These are phyloP conservation scores for Paramecium caudatum DNA, from an alignment of 73 alveolate genomes.

Conservation along the genomic window DNA sequence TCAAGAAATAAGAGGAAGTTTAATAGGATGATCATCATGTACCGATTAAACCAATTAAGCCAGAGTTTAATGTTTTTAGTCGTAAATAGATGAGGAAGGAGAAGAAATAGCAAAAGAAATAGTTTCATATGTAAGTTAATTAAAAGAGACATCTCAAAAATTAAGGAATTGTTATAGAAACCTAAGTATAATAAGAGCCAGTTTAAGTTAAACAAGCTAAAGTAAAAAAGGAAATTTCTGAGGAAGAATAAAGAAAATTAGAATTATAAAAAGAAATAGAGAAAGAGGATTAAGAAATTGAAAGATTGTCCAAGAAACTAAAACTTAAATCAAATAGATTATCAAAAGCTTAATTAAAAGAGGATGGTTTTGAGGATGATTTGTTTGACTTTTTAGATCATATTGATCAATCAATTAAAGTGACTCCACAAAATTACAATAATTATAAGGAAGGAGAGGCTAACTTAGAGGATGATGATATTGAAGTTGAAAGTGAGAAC, in stretches of 20 bases:
- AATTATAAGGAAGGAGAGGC: too few species aligned
- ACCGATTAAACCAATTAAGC: neutral
- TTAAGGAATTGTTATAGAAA: neutral
- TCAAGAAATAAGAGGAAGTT: constrained; percentile 20
- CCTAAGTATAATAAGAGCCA: neutral
- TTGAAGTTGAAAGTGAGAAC: neutral
- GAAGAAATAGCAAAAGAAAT: neutral
- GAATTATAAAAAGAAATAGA: neutral
- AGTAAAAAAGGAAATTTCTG: neutral
- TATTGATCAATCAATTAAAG: neutral
- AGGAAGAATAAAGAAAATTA: constrained; percentile 16
- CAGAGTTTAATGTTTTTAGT: neutral
- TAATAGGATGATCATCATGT: constrained; percentile 42
- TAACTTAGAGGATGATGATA: neutral
- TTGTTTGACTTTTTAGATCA: constrained; percentile 62
- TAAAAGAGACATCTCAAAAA: neutral
- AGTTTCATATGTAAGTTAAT: neutral
- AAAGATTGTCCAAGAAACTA: constrained; percentile 18
- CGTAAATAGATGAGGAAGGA: neutral
- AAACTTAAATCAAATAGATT: constrained; percentile 43
- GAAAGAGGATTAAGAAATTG: constrained; percentile 55
- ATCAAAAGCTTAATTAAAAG: neutral
- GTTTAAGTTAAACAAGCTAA: neutral
- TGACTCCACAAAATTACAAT: too few species aligned
- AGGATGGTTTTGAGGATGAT: constrained; percentile 58